Conservation (phyloP, 176 grass and related monocot genomes). For the Aegilops sharonensis region DNA sequence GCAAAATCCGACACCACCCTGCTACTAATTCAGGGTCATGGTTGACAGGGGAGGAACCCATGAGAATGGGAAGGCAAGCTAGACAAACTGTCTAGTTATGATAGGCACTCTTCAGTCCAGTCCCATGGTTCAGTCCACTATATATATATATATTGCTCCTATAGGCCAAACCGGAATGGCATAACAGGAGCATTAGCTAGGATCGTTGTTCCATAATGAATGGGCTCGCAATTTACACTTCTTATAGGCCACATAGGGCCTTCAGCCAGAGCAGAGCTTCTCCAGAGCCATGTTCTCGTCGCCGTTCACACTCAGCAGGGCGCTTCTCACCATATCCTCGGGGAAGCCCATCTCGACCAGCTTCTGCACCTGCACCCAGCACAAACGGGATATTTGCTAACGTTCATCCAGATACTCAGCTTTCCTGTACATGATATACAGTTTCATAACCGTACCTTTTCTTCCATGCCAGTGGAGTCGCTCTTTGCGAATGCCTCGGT, state of each 20-base stretch:
- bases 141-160: slow-evolving; percentile 21
- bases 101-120: background rate
- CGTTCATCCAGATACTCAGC: background rate
- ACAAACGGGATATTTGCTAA: background rate
- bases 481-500: slow-evolving; percentile 91
- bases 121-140: slow-evolving; percentile 27
- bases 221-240: slow-evolving; percentile 46
- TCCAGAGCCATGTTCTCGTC: slow-evolving; percentile 96
- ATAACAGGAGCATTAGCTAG: slow-evolving; percentile 25
- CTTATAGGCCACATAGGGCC: background rate
- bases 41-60: background rate
- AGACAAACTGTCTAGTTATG: slow-evolving; percentile 4
- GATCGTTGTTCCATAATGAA: slow-evolving; percentile 31
- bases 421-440: background rate
- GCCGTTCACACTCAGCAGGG: slow-evolving; percentile 75
- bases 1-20: background rate
- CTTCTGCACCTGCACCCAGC: slow-evolving; percentile 63
- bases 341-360: slow-evolving; percentile 98
- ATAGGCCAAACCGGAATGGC: slow-evolving; percentile 39
- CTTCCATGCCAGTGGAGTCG: slow-evolving; percentile 73
- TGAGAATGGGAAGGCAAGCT: background rate
- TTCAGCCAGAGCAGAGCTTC: slow-evolving; percentile 81
- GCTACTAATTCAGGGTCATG: background rate
- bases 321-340: slow-evolving; percentile 82
- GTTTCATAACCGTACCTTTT: slow-evolving; percentile 54